Conservation (phyloP, 257 asterid genomes). For the Ballota nigra region DNA sequence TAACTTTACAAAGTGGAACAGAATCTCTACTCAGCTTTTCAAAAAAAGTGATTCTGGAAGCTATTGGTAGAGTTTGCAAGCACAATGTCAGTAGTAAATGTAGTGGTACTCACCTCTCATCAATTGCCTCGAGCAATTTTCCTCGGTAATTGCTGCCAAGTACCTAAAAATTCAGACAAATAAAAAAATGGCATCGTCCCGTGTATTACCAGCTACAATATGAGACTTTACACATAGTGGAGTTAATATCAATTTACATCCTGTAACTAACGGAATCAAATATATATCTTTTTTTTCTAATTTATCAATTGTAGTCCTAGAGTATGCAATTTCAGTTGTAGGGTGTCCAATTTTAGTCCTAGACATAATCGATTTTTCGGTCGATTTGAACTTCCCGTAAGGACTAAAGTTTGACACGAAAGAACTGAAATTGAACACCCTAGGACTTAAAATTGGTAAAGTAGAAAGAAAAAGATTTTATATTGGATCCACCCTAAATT, state of each 20-base stretch:
- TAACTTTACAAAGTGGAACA: too few relatives aligned
- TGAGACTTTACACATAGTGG: not conserved
- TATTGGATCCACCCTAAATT: not conserved
- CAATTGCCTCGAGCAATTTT: constrained; percentile 49
- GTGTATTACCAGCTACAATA: not conserved
- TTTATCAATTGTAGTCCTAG: not conserved
- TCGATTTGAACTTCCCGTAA: not conserved
- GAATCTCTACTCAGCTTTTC: too few relatives aligned
- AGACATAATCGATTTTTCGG: not conserved
- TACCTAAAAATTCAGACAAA: constrained; percentile 28
- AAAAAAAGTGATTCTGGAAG: too few relatives aligned
- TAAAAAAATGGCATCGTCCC: not conserved
- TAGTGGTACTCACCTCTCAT: constrained; percentile 41
- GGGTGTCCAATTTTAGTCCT: not conserved
- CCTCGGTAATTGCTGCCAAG: constrained; percentile 42
- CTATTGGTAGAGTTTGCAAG: too few relatives aligned
- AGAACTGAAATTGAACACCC: not conserved
- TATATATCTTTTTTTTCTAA: too few relatives aligned
- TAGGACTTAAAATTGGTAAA: not conserved
- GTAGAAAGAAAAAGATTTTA: too few relatives aligned
- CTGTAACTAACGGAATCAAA: not conserved
- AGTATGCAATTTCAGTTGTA: not conserved
- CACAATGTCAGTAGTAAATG: not conserved
- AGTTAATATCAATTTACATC: not conserved
- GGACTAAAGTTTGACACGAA: not conserved